Percentiles rank a stretch among this genome's conserved stretches.
Conservation (phyloP, 2,329 filamentous ascomycete genomes). For the Trichoderma sp. region DNA sequence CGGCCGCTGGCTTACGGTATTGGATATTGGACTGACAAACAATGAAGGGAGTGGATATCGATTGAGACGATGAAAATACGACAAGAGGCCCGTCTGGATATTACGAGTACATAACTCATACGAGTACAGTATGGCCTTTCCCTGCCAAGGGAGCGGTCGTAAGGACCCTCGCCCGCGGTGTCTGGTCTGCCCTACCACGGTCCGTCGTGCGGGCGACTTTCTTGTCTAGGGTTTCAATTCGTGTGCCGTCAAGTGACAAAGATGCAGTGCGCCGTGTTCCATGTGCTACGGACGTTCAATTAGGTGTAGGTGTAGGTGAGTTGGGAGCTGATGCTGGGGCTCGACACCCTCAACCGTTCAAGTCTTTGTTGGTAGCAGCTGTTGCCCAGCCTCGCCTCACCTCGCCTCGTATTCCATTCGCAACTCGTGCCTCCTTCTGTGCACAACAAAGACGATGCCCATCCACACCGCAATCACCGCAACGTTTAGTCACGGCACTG, state of each 20-base stretch:
- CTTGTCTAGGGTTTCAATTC: neutral
- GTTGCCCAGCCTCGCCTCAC: neutral
- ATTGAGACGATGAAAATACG: neutral
- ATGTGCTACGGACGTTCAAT: neutral
- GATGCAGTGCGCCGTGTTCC: neutral
- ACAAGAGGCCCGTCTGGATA: neutral
- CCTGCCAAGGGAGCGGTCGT: constrained; percentile 13
- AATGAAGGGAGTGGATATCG: constrained; percentile 14
- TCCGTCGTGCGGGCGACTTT: neutral
- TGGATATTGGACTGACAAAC: neutral
- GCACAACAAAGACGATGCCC: neutral
- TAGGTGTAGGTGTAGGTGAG: neutral
- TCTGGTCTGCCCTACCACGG: neutral
- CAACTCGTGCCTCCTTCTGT: constrained; percentile 3
- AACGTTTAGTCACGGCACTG: constrained; percentile 16
- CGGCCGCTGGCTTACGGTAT: neutral
- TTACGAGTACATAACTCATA: neutral
- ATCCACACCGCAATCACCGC: constrained; percentile 21
- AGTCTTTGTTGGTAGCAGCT: neutral
- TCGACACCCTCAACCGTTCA: neutral
- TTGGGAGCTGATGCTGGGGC: neutral
- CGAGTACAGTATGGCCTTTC: neutral
- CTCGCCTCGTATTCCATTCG: constrained; percentile 7
- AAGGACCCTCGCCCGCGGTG: neutral
- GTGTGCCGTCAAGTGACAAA: neutral